A percentile compares a stretch with the other conserved stretches of the same genome.
These are phyloP conservation scores for Phylloporus rhodoxanthus DNA, from an alignment of 768 basidiomycete species.

Conservation along the genomic window DNA sequence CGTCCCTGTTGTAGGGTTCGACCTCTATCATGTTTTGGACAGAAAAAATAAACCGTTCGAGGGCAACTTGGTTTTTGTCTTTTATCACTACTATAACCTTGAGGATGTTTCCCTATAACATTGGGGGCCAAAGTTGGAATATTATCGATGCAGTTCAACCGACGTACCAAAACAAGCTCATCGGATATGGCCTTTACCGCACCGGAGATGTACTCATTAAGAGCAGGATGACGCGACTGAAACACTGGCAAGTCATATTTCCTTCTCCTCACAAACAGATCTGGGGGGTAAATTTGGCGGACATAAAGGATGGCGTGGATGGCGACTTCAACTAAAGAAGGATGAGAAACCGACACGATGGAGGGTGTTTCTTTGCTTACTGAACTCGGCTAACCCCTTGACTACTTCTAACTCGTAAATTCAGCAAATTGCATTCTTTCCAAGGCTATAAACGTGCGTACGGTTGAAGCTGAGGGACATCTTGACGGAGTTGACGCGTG, in stretches of 20 bases:
- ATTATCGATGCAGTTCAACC: background rate
- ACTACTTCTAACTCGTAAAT: slow-evolving; percentile 45
- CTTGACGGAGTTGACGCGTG: slow-evolving; percentile 11
- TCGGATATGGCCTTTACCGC: slow-evolving; percentile 77
- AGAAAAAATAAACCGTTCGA: slow-evolving; percentile 90
- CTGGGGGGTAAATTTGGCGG: slow-evolving; percentile 84
- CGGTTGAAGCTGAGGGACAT: slow-evolving; percentile 38
- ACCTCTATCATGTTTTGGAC: slow-evolving; percentile 76
- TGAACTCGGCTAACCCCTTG: slow-evolving; percentile 64
- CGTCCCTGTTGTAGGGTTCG: slow-evolving; percentile 64
- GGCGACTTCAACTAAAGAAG: slow-evolving; percentile 76
- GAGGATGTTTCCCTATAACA: slow-evolving; percentile 70
- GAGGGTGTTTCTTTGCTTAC: slow-evolving; percentile 36
- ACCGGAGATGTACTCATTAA: slow-evolving; percentile 87
- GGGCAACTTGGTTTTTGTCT: slow-evolving; percentile 65
- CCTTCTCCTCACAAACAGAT: slow-evolving; percentile 79
- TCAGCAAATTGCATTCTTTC: slow-evolving; percentile 7
- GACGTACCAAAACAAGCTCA: slow-evolving; percentile 60
- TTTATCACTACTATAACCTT: slow-evolving; percentile 84
- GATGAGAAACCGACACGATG: slow-evolving; percentile 3
- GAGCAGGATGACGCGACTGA: slow-evolving; percentile 85
- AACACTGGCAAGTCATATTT: slow-evolving; percentile 90
- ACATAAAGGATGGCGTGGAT: slow-evolving; percentile 90
- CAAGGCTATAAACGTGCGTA: slow-evolving; percentile 16
- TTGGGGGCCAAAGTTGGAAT: background rate